Conservation (phyloP, 805 yeast genomes). For the Lachancea meyersii region DNA sequence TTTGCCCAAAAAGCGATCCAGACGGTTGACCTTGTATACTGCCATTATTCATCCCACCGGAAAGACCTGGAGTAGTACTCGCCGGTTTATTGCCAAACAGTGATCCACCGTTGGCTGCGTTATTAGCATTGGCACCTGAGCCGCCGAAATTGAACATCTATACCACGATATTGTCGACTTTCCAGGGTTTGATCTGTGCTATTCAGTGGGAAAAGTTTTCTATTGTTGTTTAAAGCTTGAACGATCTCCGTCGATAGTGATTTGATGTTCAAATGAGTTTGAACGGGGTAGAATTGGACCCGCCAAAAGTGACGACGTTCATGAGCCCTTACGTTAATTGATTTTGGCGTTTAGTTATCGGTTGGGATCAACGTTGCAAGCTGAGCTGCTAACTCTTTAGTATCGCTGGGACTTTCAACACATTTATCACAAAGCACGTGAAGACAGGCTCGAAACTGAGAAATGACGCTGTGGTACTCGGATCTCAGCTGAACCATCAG, state of each 20-base stretch:
- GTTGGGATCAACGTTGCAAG: not conserved
- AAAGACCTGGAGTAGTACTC: constrained; percentile 9
- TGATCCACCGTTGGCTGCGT: constrained; percentile 12
- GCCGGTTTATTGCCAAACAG: constrained; percentile 33
- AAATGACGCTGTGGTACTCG: constrained; percentile 29
- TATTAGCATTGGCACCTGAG: constrained; percentile 21
- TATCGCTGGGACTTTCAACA: constrained; percentile 1
- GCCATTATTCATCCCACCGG: constrained; percentile 20
- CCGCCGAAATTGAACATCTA: constrained; percentile 21
- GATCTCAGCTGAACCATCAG: constrained; percentile 25
- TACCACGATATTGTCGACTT: not conserved
- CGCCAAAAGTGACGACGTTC: too few species aligned
- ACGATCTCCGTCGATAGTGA: not conserved
- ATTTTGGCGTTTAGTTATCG: not conserved
- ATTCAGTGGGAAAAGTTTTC: constrained; percentile 5
- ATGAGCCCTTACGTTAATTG: too few species aligned
- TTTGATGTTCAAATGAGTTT: too few species aligned
- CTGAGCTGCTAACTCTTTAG: not conserved
- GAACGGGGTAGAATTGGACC: too few species aligned
- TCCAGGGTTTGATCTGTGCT: not conserved
- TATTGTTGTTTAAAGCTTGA: not conserved
- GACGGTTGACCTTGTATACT: constrained; percentile 17
- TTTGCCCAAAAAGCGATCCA: constrained; percentile 21
- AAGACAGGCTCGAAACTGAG: constrained; percentile 26
- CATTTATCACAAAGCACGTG: constrained; percentile 11